phyloP scores from a whole-genome alignment of 805 yeast genomes.

The Jamesozyma lodderae region DNA sequence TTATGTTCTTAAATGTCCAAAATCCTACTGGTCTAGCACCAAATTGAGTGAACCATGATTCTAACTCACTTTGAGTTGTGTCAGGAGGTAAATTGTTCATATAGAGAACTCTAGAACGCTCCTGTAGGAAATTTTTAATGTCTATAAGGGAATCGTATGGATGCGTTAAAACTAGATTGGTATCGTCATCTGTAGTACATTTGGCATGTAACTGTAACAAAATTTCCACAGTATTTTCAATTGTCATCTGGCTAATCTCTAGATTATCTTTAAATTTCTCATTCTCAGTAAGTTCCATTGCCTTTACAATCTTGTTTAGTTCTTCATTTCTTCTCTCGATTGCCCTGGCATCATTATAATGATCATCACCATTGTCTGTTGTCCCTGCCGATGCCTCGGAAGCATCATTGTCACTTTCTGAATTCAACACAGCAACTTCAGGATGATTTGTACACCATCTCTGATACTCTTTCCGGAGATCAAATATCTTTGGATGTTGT shows the following conservation, averaged over 20 bases:
- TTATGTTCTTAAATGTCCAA: constrained; percentile 70
- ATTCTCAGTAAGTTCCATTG: constrained; percentile 3
- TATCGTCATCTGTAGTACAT: constrained; percentile 39
- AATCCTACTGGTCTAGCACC: constrained; percentile 83
- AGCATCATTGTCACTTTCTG: too few relatives aligned
- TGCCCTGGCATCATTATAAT: background rate
- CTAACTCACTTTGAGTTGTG: constrained; percentile 83
- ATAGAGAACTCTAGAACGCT: constrained; percentile 69
- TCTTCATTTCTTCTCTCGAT: constrained; percentile 8
- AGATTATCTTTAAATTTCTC: background rate
- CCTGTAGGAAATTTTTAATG: constrained; percentile 53
- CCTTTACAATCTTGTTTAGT: constrained; percentile 5
- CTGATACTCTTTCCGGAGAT: constrained; percentile 60
- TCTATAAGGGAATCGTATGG: constrained; percentile 79
- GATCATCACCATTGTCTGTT: background rate
- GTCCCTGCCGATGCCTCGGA: background rate
- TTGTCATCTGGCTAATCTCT: too few relatives aligned
- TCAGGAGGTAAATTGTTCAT: constrained; percentile 75
- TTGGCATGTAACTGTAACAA: constrained; percentile 26
- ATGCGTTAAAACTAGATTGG: constrained; percentile 47
- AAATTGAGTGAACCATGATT: constrained; percentile 81
- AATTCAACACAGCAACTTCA: constrained; percentile 8
- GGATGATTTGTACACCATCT: constrained; percentile 65
- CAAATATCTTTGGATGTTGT: constrained; percentile 69
- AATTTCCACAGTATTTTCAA: constrained; percentile 16